These are phyloP conservation scores for Nannizzia gypsea DNA, from an alignment of 2,329 filamentous ascomycete species.

Conservation along the genomic window DNA sequence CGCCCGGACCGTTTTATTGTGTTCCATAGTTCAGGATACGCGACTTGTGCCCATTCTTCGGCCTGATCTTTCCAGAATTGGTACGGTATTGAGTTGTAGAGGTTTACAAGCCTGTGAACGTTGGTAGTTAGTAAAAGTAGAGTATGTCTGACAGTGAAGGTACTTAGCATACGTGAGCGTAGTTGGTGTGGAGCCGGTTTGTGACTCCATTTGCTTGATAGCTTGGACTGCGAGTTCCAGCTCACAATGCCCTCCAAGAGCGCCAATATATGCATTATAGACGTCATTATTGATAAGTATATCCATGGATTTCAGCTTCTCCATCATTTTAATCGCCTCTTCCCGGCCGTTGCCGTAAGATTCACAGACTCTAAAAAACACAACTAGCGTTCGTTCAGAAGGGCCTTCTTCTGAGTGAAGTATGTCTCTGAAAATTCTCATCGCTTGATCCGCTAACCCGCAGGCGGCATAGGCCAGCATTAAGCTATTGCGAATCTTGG, in stretches of 20 bases:
- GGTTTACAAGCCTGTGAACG: constrained; percentile 51
- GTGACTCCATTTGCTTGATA: constrained; percentile 54
- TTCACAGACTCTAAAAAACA: constrained; percentile 71
- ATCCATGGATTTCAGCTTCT: constrained; percentile 56
- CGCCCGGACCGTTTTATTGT: constrained; percentile 42
- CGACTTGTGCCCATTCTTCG: constrained; percentile 58
- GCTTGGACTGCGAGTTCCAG: constrained; percentile 56
- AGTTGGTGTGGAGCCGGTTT: constrained; percentile 57
- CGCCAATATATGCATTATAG: constrained; percentile 65
- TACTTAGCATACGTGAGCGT: constrained; percentile 52
- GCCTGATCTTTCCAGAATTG: constrained; percentile 56
- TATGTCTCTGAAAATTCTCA: constrained; percentile 77
- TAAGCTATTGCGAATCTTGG: constrained; percentile 65
- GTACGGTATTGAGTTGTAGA: constrained; percentile 62
- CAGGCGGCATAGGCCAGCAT: constrained; percentile 75
- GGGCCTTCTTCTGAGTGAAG: constrained; percentile 76
- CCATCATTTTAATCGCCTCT: constrained; percentile 42
- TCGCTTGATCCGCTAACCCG: constrained; percentile 52
- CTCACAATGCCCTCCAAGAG: constrained; percentile 60
- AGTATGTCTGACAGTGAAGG: background rate
- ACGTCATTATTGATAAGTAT: constrained; percentile 63
- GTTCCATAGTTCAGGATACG: constrained; percentile 58
- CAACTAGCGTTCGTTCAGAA: constrained; percentile 64
- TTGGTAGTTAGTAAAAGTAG: background rate
- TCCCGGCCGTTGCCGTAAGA: constrained; percentile 34